Evolutionary conservation across 192 early-diverging fungal genomes (phyloP).

Genomic region (Phycomyces blakesleeanus): DNA sequence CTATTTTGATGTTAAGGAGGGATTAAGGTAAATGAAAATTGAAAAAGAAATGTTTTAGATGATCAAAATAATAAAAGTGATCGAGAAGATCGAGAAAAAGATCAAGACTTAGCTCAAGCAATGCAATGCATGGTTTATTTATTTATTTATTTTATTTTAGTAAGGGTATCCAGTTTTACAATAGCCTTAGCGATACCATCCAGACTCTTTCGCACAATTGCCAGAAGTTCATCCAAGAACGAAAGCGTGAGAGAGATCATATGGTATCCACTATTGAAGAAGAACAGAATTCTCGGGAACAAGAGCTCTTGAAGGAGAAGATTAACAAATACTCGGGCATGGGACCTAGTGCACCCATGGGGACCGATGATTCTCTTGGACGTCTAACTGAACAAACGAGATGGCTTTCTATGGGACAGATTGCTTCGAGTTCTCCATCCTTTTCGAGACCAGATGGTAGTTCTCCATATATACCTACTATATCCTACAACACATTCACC

Average conservation of each 20-base stretch:
- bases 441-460: neutral
- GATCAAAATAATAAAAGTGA: too few relatives aligned
- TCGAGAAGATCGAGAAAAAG: neutral
- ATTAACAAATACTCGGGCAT: conserved; percentile 41
- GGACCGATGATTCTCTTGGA: neutral
- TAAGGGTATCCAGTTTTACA: conserved; percentile 69
- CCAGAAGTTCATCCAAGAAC: conserved; percentile 52
- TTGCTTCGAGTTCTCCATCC: neutral
- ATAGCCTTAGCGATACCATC: conserved; percentile 54
- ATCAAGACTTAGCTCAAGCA: too few relatives aligned
- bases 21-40: conserved; percentile 32
- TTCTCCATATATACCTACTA: neutral
- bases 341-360: neutral
- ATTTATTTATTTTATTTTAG: too few relatives aligned
- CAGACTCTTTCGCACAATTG: conserved; percentile 51
- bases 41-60: too few relatives aligned
- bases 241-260: conserved; percentile 57
- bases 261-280: conserved; percentile 51
- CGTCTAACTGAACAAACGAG: neutral
- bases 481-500: neutral
- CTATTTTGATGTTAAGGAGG: conserved; percentile 61
- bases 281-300: conserved; percentile 53
- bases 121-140: too few relatives aligned
- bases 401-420: neutral
- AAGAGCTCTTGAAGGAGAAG: conserved; percentile 57